Evolutionary conservation across 2,329 filamentous ascomycete genomes (phyloP), one percentile per base, ranked within the genome.

Genomic region (Orbilia oligospora): DNA sequence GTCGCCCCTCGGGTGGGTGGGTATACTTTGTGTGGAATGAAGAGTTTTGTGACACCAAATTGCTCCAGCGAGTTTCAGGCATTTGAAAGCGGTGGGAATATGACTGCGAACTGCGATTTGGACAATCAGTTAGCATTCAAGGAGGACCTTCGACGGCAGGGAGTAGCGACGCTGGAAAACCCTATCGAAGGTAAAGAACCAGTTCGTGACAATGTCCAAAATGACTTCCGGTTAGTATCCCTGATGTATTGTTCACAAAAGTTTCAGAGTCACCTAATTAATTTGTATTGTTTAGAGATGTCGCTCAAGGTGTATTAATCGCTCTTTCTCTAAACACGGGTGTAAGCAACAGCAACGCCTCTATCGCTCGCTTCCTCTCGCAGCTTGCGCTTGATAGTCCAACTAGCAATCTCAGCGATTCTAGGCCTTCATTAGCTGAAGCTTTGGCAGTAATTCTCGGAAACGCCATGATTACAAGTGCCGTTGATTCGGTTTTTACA

Each of bases 371-470:
- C 0, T 86, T 91, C 14, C 83, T 90, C 8, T 88, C 88, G 27
- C 87, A 91, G 79, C 83, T 89, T 12, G 86, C 89, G 4, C 86
- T 88, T 0, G 81, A 82, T 5, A 78, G 82, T 9, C 84, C 82
- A 3, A 58, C n/a, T 0, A 12, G 51, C 72, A 41, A 30, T 0
- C 86, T 93, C 0, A 85, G 87, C 30, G 83, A 86, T 0, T 82
- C 84, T 0, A 83, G 90, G 0, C 93, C 93, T 0, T 92, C 90
- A 0, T 86, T 93, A 16, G 90, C 89, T 0, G 93, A 96, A 83
- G 90, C 90, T 0, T 83, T 96, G 0, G 91, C 92, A 0, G 91
- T 93, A 0, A 87, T 94, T 81, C 88, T 89, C 0, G 89, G 89
- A 2, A 90, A 88, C 38, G 93, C 91, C 0, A 83, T 94, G 0